Base-by-base conservation (phyloP, 176 grass and related monocot genomes). In the Bromus sterilis region DNA sequence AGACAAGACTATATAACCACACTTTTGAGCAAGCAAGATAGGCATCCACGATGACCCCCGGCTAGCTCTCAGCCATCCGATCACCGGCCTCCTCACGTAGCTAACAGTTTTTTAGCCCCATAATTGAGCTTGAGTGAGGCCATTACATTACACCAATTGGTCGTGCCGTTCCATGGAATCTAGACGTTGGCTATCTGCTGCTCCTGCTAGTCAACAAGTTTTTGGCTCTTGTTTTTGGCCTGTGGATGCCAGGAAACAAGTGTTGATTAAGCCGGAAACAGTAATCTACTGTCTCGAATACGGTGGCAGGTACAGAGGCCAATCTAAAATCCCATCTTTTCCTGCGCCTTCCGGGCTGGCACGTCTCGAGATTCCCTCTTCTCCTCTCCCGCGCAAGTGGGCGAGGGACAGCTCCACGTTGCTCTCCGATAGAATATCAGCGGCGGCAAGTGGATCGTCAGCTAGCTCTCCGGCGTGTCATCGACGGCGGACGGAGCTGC, bases 41-140 rank as follows among this genome's bases (percentile, higher is more conserved):
- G 1, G 7, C 36, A 39, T 35, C 10, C 1, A 34, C 43, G 48
- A 18, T 78, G 66, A 44, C 16, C 75, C 29, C 2, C 4, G 8
- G 34, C 39, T 14, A 0, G 20, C 42, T 12, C 14, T 11, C 12
- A 58, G 10, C 29, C 80, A 40, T 14, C 33, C 81, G 46, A 89
- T 40, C 37, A 80, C 66, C 24, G 40, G 68, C 39, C 60, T 23
- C 37, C 29, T 11, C 69, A 33, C 13, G 31, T 21, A 24, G 62
- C 25, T 67, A 67, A 34, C 56, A 49, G 40, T 89, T 71, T 84
- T 76, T 89, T 81, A 71, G 40, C 71, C 71, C 15, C 61, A 89
- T 89, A 85, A 89, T 85, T 89, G 82, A 89, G 77, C 41, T 85
- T 89, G 82, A 89, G 77, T 33, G 49, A 6, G 18, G 49, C 71